Percentiles rank a stretch among this genome's conserved stretches.
Conservation (phyloP, 495 filamentous ascomycete species). For the Schizothecium vesticola region DNA sequence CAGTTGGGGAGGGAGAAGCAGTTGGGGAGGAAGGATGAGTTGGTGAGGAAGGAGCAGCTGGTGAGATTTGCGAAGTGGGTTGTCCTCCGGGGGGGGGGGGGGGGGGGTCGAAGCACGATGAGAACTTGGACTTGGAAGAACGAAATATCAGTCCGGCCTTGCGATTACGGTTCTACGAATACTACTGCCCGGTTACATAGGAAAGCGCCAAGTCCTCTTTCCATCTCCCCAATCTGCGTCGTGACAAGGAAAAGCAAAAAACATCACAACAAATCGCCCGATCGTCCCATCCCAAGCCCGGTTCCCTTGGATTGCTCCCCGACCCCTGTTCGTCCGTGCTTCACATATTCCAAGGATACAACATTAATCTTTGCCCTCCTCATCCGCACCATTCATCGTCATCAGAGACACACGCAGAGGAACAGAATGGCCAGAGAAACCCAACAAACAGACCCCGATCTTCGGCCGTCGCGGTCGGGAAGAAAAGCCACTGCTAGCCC, state of each 20-base stretch:
- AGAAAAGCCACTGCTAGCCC: not conserved
- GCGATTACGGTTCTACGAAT: not conserved
- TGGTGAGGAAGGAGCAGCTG: too few species aligned
- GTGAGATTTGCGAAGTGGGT: too few species aligned
- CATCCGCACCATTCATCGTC: not conserved
- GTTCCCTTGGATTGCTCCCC: not conserved
- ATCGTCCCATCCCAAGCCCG: not conserved
- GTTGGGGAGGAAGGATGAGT: too few species aligned
- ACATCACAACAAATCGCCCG: not conserved
- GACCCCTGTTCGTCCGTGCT: not conserved
- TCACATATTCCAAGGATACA: not conserved
- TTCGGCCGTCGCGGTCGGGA: not conserved
- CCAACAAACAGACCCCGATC: not conserved
- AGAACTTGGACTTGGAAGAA: not conserved
- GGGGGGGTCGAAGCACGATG: too few species aligned
- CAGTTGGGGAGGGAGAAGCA: too few species aligned
- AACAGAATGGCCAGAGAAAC: not conserved
- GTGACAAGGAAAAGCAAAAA: too few species aligned
- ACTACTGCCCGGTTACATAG: not conserved
- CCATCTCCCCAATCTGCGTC: too few species aligned
- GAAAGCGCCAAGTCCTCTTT: too few species aligned
- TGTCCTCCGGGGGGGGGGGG: too few species aligned
- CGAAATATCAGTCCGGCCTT: not conserved
- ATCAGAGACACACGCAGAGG: not conserved
- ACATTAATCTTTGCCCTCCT: not conserved